Conservation (phyloP, 2,329 filamentous ascomycete genomes). For the Cylindrodendrum hubeiense region DNA sequence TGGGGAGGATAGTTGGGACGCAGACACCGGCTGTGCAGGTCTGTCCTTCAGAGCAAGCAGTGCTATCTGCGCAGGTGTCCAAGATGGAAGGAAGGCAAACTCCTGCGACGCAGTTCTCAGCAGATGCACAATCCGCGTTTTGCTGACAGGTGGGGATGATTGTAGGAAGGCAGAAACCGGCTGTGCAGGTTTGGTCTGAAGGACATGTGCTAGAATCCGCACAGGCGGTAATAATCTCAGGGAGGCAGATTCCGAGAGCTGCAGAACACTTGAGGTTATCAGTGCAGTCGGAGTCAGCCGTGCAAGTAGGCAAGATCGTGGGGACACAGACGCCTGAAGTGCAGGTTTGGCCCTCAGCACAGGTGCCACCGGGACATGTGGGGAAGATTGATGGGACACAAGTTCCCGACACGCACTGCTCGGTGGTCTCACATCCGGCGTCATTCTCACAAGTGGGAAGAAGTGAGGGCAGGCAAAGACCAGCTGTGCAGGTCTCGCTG, state of each 20-base stretch:
- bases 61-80: background rate
- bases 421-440: background rate
- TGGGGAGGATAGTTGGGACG: background rate
- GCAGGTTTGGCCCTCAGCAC: background rate
- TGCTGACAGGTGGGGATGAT: background rate
- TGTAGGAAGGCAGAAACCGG: background rate
- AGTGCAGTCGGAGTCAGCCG: background rate
- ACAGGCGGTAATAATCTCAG: background rate
- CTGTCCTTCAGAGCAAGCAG: background rate
- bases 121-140: background rate
- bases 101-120: background rate
- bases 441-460: no score
- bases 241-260: background rate
- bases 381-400: constrained; percentile 5
- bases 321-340: background rate
- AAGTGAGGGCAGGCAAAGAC: constrained; percentile 4
- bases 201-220: background rate
- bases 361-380: background rate
- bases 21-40: constrained; percentile 14
- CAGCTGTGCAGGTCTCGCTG: background rate
- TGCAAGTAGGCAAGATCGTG: background rate
- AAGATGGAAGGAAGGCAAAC: constrained; percentile 2
- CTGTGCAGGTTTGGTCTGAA: background rate
- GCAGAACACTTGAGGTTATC: background rate
- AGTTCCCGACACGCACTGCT: constrained; percentile 1